Evolutionary conservation across 106 monocot genomes (phyloP).

Genomic region (Acorus gramineus): DNA sequence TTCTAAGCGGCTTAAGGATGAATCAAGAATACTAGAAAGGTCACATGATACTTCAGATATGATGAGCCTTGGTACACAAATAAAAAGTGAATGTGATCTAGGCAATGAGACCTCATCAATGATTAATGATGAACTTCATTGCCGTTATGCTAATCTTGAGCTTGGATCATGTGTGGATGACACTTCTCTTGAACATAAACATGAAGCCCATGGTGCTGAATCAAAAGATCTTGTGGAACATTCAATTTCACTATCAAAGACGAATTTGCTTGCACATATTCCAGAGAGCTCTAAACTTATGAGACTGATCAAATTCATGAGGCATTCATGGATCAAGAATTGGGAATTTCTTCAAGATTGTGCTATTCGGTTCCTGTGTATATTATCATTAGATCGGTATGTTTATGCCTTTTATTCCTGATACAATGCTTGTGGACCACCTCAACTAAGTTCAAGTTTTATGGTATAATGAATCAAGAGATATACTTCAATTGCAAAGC

Average conservation of each 20-base stretch:
- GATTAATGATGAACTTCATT: too few relatives aligned
- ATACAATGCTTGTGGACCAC: too few relatives aligned
- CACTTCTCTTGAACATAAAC: slow-evolving; percentile 9
- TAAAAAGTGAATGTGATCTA: too few relatives aligned
- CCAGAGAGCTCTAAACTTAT: slow-evolving; percentile 47
- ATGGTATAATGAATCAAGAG: too few relatives aligned
- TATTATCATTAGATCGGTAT: slow-evolving; percentile 92
- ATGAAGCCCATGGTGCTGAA: slow-evolving; percentile 10
- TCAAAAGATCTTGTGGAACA: slow-evolving; percentile 13
- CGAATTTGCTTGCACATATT: slow-evolving; percentile 19
- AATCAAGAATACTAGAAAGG: too few relatives aligned
- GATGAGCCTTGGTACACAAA: too few relatives aligned
- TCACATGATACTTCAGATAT: not conserved
- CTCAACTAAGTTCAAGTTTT: not conserved
- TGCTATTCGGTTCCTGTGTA: slow-evolving; percentile 84
- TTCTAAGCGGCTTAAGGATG: slow-evolving; percentile 42
- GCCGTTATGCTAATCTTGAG: too few relatives aligned
- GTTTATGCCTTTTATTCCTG: not conserved
- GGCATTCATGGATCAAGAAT: slow-evolving; percentile 73
- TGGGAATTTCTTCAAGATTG: slow-evolving; percentile 98
- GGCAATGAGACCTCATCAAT: too few relatives aligned
- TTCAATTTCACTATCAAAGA: slow-evolving; percentile 10
- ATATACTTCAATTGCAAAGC: too few relatives aligned
- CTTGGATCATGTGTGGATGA: not conserved
- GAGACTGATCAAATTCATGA: slow-evolving; percentile 57